These are phyloP conservation scores for Datura wrightii DNA, from an alignment of 257 asterid genomes.

Conservation along the genomic window DNA sequence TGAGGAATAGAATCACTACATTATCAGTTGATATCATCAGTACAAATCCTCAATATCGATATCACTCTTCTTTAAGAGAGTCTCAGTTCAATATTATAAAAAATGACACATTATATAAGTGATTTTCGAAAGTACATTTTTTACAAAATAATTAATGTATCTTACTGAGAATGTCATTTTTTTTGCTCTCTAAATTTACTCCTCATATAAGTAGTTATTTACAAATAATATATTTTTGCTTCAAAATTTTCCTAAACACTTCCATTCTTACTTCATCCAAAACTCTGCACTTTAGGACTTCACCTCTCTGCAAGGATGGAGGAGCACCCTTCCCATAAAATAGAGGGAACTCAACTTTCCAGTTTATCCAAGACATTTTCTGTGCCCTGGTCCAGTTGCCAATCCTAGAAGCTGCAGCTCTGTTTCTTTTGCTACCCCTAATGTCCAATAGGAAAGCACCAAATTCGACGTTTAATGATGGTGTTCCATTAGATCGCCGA, in stretches of 20 bases:
- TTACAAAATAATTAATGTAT: not conserved
- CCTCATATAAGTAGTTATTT: constrained; percentile 2
- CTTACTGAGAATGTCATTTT: not conserved
- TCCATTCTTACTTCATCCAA: not conserved
- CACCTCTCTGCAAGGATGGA: not conserved
- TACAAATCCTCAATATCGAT: not conserved
- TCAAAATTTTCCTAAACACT: constrained; percentile 22
- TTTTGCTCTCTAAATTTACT: not conserved
- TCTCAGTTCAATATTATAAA: not conserved
- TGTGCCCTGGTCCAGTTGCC: constrained; percentile 4
- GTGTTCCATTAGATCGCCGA: constrained; percentile 76
- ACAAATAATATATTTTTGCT: not conserved
- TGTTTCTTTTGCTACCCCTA: not conserved
- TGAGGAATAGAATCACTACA: too few species aligned
- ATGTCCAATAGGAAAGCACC: not conserved
- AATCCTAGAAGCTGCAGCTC: not conserved
- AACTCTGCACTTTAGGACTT: not conserved
- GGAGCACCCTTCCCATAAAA: not conserved
- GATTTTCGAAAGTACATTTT: not conserved
- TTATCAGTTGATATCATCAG: too few species aligned
- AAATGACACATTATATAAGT: not conserved
- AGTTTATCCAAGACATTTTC: not conserved
- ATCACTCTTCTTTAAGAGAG: not conserved
- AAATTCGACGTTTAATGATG: not conserved
- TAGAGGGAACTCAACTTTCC: constrained; percentile 21